These are phyloP conservation scores for Blastobotrys arbuscula DNA, from an alignment of 1,139 yeast genomes.

Conservation along the genomic window DNA sequence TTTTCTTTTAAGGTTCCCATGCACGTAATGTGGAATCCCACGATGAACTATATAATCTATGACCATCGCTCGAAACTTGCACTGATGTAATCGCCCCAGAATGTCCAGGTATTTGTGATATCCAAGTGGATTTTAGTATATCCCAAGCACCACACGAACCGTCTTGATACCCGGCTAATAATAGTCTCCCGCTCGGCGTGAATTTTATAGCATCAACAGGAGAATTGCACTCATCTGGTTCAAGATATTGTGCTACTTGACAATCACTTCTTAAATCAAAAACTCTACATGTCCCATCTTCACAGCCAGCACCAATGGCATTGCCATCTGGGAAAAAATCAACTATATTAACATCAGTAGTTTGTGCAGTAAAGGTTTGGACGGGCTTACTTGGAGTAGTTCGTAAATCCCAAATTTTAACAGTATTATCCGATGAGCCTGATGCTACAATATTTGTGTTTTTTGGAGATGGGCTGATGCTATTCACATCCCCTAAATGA, in stretches of 20 bases:
- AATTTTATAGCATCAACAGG: conserved; percentile 62
- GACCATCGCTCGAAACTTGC: conserved; percentile 66
- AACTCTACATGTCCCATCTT: conserved; percentile 67
- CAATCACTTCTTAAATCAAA: conserved; percentile 79
- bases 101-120: conserved; percentile 60
- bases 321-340: conserved; percentile 68
- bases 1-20: conserved; percentile 21
- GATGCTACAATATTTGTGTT: conserved; percentile 64
- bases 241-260: conserved; percentile 50
- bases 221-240: conserved; percentile 28
- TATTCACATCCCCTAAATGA: conserved; percentile 76
- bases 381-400: conserved; percentile 67
- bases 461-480: conserved; percentile 40
- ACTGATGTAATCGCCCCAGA: conserved; percentile 58
- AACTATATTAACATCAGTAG: conserved; percentile 61
- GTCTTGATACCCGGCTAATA: conserved; percentile 74
- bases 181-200: conserved; percentile 67
- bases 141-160: conserved; percentile 79
- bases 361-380: conserved; percentile 56
- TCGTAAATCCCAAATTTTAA: conserved; percentile 92
- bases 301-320: conserved; percentile 56
- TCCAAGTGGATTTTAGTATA: conserved; percentile 54
- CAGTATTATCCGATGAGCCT: conserved; percentile 90
- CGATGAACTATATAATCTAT: conserved; percentile 34
- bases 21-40: conserved; percentile 33